Evolutionary conservation across 257 asterid species (phyloP).

Genomic region (Oldenlandia corymbosa): DNA sequence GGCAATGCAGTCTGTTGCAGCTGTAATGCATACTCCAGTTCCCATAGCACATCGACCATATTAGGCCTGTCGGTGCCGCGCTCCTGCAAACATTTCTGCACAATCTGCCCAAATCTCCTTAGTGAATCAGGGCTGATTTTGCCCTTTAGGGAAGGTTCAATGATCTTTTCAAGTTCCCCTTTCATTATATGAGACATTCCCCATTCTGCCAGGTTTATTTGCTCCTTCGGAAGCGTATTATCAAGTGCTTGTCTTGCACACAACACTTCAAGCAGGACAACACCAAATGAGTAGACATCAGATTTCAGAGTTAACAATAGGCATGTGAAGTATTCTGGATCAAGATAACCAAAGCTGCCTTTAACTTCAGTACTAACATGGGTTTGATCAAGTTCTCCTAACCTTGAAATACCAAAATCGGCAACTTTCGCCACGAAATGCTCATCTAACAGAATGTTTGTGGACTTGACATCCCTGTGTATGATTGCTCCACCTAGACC

Average conservation of each 20-base stretch:
- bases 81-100: constrained; percentile 47
- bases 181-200: constrained; percentile 33
- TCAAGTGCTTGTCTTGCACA: constrained; percentile 51
- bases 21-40: constrained; percentile 41
- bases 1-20: constrained; percentile 35
- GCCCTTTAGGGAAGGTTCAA: constrained; percentile 49
- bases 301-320: constrained; percentile 43
- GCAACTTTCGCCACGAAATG: constrained; percentile 51
- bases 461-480: constrained; percentile 61
- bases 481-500: constrained; percentile 37
- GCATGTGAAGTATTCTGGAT: constrained; percentile 45
- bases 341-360: constrained; percentile 62
- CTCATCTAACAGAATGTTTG: constrained; percentile 55
- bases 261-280: constrained; percentile 56
- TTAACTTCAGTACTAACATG: constrained; percentile 27
- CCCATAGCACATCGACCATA: constrained; percentile 66
- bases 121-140: constrained; percentile 37
- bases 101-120: constrained; percentile 45
- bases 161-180: constrained; percentile 35
- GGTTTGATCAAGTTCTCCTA: constrained; percentile 9
- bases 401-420: constrained; percentile 11
- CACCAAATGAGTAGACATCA: constrained; percentile 64
- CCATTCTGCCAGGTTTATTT: constrained; percentile 58
- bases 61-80: constrained; percentile 42
- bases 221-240: constrained; percentile 27